Evolutionary conservation across 2,329 filamentous ascomycete species (phyloP).

Genomic region (Fusarium temperatum): DNA sequence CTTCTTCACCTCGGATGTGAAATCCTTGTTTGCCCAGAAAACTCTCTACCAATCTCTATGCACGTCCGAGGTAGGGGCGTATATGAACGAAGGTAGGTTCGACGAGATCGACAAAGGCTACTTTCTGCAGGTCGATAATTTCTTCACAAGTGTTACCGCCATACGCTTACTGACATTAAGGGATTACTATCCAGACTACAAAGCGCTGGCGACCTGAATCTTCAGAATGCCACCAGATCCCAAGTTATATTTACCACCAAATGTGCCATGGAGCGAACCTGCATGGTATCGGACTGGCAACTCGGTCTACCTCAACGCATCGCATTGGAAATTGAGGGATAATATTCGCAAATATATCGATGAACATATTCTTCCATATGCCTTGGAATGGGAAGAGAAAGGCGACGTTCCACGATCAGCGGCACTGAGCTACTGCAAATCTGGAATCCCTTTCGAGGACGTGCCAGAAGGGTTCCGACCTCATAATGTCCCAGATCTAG

Average conservation of each 20-base stretch:
- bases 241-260: neutral
- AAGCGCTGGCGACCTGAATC: neutral
- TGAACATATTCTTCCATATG: neutral
- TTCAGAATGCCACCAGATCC: neutral
- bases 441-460: neutral
- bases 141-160: fast-evolving
- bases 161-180: fast-evolving
- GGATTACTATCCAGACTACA: fast-evolving
- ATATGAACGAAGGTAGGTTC: neutral
- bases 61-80: fast-evolving
- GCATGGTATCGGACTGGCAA: neutral
- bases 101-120: fast-evolving
- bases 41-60: neutral
- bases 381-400: neutral
- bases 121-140: too few relatives aligned
- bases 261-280: neutral
- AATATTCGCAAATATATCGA: neutral
- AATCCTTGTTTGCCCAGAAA: too few relatives aligned
- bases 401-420: neutral
- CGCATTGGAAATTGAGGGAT: neutral
- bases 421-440: neutral
- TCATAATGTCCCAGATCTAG: neutral
- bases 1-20: neutral
- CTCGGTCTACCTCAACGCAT: neutral
- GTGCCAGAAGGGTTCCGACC: neutral